Percentiles rank a stretch among this genome's conserved stretches.
These are phyloP conservation scores for Brachypodium distachyon DNA, from an alignment of 202 grass and related monocot species.

Conservation along the genomic window DNA sequence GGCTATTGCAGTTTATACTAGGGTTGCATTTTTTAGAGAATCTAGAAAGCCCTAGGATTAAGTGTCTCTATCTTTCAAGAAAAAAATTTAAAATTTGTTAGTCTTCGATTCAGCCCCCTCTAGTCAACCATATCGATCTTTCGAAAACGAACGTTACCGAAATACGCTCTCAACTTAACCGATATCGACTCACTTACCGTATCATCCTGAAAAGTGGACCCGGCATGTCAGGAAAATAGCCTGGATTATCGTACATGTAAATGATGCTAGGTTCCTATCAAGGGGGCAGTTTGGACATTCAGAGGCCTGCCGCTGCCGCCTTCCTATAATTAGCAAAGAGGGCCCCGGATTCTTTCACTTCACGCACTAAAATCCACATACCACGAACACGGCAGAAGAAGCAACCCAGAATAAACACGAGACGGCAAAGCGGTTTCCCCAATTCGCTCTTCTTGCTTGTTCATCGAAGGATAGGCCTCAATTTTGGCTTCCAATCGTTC, in stretches of 20 bases:
- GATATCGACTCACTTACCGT: no score
- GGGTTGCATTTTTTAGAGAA: no score
- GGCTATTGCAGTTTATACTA: no score
- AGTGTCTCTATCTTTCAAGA: no score
- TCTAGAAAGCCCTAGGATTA: no score
- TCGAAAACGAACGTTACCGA: no score
- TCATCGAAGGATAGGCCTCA: neutral
- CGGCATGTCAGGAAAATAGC: neutral
- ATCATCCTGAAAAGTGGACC: no score
- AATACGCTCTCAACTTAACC: no score
- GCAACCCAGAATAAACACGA: conserved; percentile 31
- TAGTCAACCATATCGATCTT: no score
- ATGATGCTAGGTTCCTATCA: neutral
- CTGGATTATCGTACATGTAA: neutral
- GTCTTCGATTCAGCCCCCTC: no score
- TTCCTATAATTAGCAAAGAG: conserved; percentile 18
- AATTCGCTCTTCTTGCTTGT: neutral
- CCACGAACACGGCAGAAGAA: conserved; percentile 8
- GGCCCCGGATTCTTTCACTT: conserved; percentile 37
- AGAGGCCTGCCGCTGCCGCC: neutral
- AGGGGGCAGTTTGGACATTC: conserved; percentile 21
- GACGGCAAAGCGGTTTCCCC: conserved; percentile 8
- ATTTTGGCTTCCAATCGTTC: conserved; percentile 2
- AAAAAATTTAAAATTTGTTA: no score
- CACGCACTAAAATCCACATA: conserved; percentile 19